Base-by-base conservation (phyloP, 495 filamentous ascomycete genomes). In the Podospora conica region DNA sequence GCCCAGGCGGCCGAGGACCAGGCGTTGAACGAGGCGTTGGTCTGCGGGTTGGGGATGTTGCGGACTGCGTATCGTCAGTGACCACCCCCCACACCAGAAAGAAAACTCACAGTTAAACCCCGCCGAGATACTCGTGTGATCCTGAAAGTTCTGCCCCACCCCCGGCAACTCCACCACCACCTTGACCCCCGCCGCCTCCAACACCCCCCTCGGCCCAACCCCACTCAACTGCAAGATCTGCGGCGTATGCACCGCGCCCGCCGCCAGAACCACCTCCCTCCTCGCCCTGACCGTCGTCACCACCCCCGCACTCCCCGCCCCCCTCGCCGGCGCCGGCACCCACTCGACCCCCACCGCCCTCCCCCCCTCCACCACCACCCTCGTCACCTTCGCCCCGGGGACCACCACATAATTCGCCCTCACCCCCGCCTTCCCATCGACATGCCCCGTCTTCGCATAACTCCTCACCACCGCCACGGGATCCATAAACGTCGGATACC, bases 71-170 rank as follows among this genome's bases (percentile, higher is more conserved):
- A 1, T 6, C 2, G 40, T 48, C 18, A 48, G 40, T 48, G 6
- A n/a, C 40, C 40, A 6, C 2, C 29, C 29, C 5, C 3, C 1
- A 3, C 15, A 18, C 12, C 12, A 40, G 1, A 18, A 40, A 18
- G 33, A 18, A 9, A 27, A 68, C 78, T 70, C 65, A 79, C 79
- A 75, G 12, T 64, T 61, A 25, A 74, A 74, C 1, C 55, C 61
- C 12, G 69, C 72, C 54, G 67, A 67, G 7, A 80, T 68, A 70
- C 79, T 79, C 2, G 76, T 70, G 59, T 86, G 84, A 60, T 87
- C 85, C 64, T 87, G 85, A 64, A 87, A 82, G 66, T 87, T 85
- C 63, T 81, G 78, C 1, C 85, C 85, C 15, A 87, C 85, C 6
- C 83, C 80, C 0, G 84, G 81, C 0, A 85, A 69, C 62, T 88